Evolutionary conservation across 371 early-diverging fungal species (phyloP).

Genomic region (Zychaea mexicana): DNA sequence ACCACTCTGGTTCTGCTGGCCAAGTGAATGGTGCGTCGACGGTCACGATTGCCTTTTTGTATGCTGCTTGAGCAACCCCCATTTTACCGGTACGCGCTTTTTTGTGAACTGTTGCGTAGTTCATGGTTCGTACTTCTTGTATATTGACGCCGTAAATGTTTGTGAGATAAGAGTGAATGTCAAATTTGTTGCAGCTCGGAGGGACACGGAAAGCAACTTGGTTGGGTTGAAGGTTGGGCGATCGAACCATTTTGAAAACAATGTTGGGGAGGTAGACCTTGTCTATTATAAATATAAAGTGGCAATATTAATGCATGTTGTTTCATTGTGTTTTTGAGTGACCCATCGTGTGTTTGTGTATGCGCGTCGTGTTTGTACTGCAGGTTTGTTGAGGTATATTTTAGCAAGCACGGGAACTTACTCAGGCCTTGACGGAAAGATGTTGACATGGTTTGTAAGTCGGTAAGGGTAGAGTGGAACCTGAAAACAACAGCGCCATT

Average conservation of each 20-base stretch:
- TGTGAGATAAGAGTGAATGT: slow-evolving; percentile 86
- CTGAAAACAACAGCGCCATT: background rate
- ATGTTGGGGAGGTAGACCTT: slow-evolving; percentile 93
- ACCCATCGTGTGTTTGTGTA: too few relatives aligned
- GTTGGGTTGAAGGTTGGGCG: slow-evolving; percentile 81
- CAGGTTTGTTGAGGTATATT: too few relatives aligned
- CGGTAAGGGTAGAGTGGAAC: background rate
- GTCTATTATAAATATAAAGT: slow-evolving; percentile 21
- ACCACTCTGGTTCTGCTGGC: slow-evolving; percentile 69
- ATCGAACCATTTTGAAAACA: slow-evolving; percentile 83
- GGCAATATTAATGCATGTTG: background rate
- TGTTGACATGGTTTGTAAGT: slow-evolving; percentile 27
- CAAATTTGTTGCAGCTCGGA: slow-evolving; percentile 92
- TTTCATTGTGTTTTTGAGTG: too few relatives aligned
- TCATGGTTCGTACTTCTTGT: slow-evolving; percentile 91
- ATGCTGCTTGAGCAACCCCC: slow-evolving; percentile 52
- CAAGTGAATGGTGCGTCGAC: slow-evolving; percentile 79
- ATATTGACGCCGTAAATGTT: slow-evolving; percentile 86
- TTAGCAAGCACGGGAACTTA: slow-evolving; percentile 24
- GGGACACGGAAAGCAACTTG: slow-evolving; percentile 95
- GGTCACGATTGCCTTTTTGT: slow-evolving; percentile 94
- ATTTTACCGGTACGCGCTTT: slow-evolving; percentile 53
- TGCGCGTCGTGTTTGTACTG: too few relatives aligned
- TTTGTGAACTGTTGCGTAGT: slow-evolving; percentile 63
- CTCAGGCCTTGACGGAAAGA: slow-evolving; percentile 50